Conservation (phyloP, 176 grass and related monocot genomes). For the Typha latifolia region DNA sequence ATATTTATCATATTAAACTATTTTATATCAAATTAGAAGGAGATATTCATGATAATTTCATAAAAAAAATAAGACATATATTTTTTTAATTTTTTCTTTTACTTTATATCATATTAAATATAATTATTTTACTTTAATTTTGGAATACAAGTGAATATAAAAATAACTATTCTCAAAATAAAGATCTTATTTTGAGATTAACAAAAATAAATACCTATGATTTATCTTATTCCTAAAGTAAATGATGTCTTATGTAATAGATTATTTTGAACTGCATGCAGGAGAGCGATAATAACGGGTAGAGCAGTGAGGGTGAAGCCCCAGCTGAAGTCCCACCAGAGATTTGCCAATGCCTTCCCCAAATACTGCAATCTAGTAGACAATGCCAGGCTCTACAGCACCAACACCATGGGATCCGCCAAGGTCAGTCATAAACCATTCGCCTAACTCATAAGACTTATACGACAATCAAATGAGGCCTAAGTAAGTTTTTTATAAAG, state of each 20-base stretch:
- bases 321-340: conserved; percentile 82
- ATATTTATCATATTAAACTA: no score
- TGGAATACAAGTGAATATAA: no score
- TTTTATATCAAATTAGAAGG: no score
- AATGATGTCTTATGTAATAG: no score
- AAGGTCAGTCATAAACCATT: conserved; percentile 39
- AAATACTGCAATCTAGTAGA: conserved; percentile 71
- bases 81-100: no score
- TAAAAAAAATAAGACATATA: no score
- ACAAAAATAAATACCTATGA: no score
- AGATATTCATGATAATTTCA: no score
- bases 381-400: conserved; percentile 68
- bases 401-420: conserved; percentile 48
- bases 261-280: conserved; percentile 10
- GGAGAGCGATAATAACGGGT: conserved; percentile 77
- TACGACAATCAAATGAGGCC: not conserved
- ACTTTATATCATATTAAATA: no score
- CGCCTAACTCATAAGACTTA: not conserved
- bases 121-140: not conserved
- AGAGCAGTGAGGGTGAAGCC: conserved; percentile 86
- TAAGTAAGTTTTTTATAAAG: not conserved
- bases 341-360: conserved; percentile 56
- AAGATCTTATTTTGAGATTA: no score
- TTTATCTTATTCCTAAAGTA: no score
- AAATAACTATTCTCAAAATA: no score